A percentile compares a stretch with the other conserved stretches of the same genome.
phyloP scores from a whole-genome alignment of 805 yeast species.

The Osmozyma mogii region DNA sequence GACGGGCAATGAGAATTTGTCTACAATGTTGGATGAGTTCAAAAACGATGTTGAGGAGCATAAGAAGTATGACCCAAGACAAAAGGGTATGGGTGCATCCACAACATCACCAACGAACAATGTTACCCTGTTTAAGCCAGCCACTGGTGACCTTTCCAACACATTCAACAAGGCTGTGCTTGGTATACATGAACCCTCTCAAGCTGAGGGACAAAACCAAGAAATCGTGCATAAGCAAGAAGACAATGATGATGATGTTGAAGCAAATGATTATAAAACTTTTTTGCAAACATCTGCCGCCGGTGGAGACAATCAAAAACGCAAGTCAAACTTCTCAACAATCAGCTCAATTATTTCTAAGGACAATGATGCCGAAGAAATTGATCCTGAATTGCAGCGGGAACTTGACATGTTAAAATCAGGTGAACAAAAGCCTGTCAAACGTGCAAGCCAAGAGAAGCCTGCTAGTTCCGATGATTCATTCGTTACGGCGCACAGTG shows the following conservation, averaged over 20 bases:
- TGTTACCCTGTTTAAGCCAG: constrained; percentile 5
- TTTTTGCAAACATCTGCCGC: constrained; percentile 13
- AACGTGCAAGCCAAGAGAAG: neutral
- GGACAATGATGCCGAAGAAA: constrained; percentile 26
- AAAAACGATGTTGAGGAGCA: constrained; percentile 20
- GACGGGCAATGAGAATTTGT: constrained; percentile 8
- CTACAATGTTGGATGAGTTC: constrained; percentile 20
- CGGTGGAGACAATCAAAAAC: constrained; percentile 3
- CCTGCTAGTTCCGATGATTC: constrained; percentile 3
- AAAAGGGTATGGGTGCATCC: too few species aligned
- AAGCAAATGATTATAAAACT: constrained; percentile 21
- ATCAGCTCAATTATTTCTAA: constrained; percentile 36
- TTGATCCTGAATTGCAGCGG: constrained; percentile 30
- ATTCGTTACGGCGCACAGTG: constrained; percentile 7
- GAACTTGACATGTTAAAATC: constrained; percentile 28
- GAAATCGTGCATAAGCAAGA: too few species aligned
- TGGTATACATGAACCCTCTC: constrained; percentile 1
- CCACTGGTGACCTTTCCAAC: constrained; percentile 4
- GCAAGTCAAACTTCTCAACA: constrained; percentile 32
- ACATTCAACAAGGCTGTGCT: constrained; percentile 2
- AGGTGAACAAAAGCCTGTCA: neutral
- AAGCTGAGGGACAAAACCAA: too few species aligned
- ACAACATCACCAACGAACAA: neutral
- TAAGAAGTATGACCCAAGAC: constrained; percentile 14
- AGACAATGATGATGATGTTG: too few species aligned